These are phyloP conservation scores for Amphibolis antarctica DNA, from an alignment of 106 monocot species.

Conservation along the genomic window DNA sequence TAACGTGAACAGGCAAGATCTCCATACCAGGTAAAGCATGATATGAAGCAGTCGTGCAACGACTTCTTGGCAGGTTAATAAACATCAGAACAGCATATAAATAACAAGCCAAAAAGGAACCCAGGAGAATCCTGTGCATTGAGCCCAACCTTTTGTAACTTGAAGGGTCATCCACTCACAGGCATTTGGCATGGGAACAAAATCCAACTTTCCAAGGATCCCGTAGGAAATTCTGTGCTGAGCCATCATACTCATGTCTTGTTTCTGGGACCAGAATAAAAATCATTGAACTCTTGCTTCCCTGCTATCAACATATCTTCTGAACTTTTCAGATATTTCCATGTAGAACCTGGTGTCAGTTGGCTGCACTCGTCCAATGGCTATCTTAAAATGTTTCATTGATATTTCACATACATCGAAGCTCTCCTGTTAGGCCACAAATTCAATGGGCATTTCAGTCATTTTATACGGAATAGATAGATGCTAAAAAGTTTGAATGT, in stretches of 20 bases:
- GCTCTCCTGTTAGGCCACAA: conserved; percentile 48
- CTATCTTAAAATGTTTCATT: conserved; percentile 50
- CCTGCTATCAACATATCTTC: conserved; percentile 29
- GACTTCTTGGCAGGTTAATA: too few species aligned
- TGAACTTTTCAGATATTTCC: conserved; percentile 44
- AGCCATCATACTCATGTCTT: not conserved
- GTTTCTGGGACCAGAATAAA: not conserved
- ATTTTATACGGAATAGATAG: not conserved
- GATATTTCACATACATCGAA: conserved; percentile 51
- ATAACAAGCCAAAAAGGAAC: too few species aligned
- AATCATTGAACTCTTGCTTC: conserved; percentile 5
- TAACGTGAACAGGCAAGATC: too few species aligned
- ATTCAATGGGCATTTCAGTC: not conserved
- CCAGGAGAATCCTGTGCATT: too few species aligned
- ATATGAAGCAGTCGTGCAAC: too few species aligned
- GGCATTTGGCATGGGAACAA: too few species aligned
- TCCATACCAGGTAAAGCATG: too few species aligned
- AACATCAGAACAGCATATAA: too few species aligned
- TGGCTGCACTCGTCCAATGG: conserved; percentile 44
- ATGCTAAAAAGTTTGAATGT: not conserved
- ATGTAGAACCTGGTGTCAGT: conserved; percentile 53
- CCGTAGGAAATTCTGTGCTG: not conserved
- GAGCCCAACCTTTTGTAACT: too few species aligned
- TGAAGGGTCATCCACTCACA: too few species aligned
- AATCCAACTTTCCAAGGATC: too few species aligned